A percentile compares a stretch with the other conserved stretches of the same genome.
Evolutionary conservation across 1,284 basidiomycete genomes (phyloP).

Genomic region (Paramarasmius palmivorus): DNA sequence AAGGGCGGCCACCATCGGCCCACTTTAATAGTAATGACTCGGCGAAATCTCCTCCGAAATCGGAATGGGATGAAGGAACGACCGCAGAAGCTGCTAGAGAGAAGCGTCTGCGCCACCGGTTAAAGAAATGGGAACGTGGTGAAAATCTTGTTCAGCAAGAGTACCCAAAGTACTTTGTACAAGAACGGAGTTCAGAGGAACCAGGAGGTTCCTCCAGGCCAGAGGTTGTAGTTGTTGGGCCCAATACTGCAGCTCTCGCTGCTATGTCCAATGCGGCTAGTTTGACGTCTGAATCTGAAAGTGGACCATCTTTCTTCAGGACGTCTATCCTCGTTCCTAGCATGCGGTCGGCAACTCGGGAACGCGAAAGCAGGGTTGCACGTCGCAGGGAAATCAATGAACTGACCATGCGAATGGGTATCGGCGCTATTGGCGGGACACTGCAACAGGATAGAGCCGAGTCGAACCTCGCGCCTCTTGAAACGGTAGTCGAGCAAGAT

Average conservation of each 20-base stretch:
- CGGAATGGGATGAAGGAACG: conserved; percentile 67
- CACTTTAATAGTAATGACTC: conserved; percentile 13
- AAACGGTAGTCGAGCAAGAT: conserved; percentile 7
- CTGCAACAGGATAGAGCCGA: conserved; percentile 44
- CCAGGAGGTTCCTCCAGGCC: conserved; percentile 36
- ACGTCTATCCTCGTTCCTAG: conserved; percentile 72
- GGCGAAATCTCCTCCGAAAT: conserved; percentile 27
- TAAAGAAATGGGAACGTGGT: conserved; percentile 70
- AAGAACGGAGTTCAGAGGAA: conserved; percentile 33
- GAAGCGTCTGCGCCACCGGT: conserved; percentile 62
- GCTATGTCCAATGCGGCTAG: conserved; percentile 2
- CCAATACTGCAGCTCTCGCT: not conserved
- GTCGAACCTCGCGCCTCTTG: conserved; percentile 7
- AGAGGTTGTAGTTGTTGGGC: conserved; percentile 55
- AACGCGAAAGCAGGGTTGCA: conserved; percentile 58
- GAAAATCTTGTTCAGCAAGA: conserved; percentile 58
- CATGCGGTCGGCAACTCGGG: conserved; percentile 53
- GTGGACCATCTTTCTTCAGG: conserved; percentile 61
- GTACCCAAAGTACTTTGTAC: conserved; percentile 50
- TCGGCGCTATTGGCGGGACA: conserved; percentile 71
- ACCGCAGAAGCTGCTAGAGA: conserved; percentile 66
- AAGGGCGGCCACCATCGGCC: conserved; percentile 28
- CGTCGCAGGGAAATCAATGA: conserved; percentile 77
- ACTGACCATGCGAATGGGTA: conserved; percentile 75
- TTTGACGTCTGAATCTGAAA: conserved; percentile 24